Percentiles rank a stretch among this genome's conserved stretches.
phyloP scores from a whole-genome alignment of 805 yeast species.

The Candida parachauliodes region DNA sequence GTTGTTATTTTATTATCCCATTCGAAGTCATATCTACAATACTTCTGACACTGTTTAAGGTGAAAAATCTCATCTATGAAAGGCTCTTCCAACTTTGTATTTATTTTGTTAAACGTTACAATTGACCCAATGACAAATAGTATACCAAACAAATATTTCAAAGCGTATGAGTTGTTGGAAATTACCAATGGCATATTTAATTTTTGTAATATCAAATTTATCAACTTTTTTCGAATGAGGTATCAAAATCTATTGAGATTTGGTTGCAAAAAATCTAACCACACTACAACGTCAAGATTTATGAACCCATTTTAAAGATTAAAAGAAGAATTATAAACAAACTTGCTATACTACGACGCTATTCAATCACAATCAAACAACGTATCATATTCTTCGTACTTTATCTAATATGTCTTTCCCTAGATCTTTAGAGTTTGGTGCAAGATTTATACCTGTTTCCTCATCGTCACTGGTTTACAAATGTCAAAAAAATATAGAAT shows the following conservation, averaged over 20 bases:
- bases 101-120: conserved; percentile 15
- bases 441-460: conserved; percentile 17
- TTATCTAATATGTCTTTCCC: conserved; percentile 6
- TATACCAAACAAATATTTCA: conserved; percentile 3
- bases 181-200: not conserved
- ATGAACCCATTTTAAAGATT: not conserved
- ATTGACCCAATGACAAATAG: conserved; percentile 13
- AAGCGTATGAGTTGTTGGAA: not conserved
- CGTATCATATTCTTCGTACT: not conserved
- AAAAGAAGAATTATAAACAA: not conserved
- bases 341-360: not conserved
- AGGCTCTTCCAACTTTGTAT: conserved; percentile 22
- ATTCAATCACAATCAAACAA: not conserved
- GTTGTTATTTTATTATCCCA: conserved; percentile 95
- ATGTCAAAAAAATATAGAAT: conserved; percentile 1
- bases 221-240: not conserved
- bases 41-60: conserved; percentile 69
- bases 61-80: conserved; percentile 83
- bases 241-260: not conserved
- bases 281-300: not conserved
- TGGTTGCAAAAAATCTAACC: conserved; percentile 6
- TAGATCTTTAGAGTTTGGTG: conserved; percentile 9
- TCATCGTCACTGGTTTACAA: conserved; percentile 17
- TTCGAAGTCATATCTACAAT: conserved; percentile 57
- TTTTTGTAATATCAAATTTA: not conserved